Conservation (phyloP, 805 yeast species). For the Kodamaea laetipori region DNA sequence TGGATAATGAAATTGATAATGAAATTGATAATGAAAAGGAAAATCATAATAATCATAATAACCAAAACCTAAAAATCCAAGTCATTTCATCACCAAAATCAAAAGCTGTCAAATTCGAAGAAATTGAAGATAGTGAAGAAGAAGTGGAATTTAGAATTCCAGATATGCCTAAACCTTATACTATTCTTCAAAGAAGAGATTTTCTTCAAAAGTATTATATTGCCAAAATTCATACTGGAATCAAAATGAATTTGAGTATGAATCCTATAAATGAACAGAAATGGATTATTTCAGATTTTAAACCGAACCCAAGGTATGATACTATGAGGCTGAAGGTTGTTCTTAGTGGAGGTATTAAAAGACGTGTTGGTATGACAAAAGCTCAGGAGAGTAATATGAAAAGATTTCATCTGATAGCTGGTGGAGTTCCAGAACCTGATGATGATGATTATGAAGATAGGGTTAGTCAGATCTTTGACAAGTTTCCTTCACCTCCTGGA, state of each 20-base stretch:
- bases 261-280: constrained; percentile 40
- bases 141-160: constrained; percentile 13
- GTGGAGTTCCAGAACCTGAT: constrained; percentile 15
- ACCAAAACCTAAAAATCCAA: not conserved
- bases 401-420: constrained; percentile 18
- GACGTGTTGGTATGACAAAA: constrained; percentile 23
- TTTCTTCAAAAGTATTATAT: constrained; percentile 29
- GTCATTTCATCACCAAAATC: not conserved
- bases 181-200: constrained; percentile 38
- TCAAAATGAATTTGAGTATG: constrained; percentile 25
- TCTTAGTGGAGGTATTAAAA: constrained; percentile 3
- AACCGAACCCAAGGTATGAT: constrained; percentile 28
- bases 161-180: constrained; percentile 18
- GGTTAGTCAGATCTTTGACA: constrained; percentile 37
- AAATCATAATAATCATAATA: constrained; percentile 4
- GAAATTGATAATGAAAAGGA: no score
- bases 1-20: constrained; percentile 1
- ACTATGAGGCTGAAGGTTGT: constrained; percentile 16
- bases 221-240: constrained; percentile 23
- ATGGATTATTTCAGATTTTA: constrained; percentile 42
- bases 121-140: constrained; percentile 21
- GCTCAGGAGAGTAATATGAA: constrained; percentile 20
- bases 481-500: constrained; percentile 43
- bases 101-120: not conserved
- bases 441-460: constrained; percentile 20